These are phyloP conservation scores for Ganoderma leucocontextum DNA, from an alignment of 1,284 basidiomycete species.

Conservation along the genomic window DNA sequence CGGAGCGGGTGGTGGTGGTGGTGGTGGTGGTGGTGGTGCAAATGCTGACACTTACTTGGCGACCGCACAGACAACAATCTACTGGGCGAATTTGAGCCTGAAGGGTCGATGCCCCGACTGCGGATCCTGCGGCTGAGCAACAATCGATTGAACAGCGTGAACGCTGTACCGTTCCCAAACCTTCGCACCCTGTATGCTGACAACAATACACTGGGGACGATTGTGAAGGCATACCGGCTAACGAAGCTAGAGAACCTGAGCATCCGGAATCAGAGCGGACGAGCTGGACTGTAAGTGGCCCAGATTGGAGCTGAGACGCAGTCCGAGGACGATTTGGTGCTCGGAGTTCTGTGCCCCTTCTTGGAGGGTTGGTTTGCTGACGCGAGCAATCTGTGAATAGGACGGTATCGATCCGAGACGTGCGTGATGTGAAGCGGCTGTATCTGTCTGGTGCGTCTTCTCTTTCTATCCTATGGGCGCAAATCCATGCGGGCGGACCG, in stretches of 20 bases:
- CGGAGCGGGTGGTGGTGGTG: neutral
- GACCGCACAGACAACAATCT: conserved; percentile 75
- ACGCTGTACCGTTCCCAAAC: conserved; percentile 74
- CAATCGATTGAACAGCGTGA: conserved; percentile 78
- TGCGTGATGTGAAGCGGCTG: conserved; percentile 90
- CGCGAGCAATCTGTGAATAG: conserved; percentile 21
- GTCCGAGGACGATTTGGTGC: neutral
- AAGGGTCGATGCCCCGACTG: conserved; percentile 67
- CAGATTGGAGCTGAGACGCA: neutral
- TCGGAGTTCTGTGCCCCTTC: neutral
- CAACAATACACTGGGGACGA: conserved; percentile 76
- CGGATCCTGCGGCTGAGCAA: conserved; percentile 89
- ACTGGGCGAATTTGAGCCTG: conserved; percentile 60
- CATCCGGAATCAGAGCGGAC: conserved; percentile 85
- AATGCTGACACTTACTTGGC: conserved; percentile 20
- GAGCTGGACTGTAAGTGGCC: conserved; percentile 71
- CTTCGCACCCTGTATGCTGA: conserved; percentile 94
- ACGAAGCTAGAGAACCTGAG: conserved; percentile 89
- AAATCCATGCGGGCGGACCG: conserved; percentile 18
- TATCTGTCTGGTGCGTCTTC: conserved; percentile 87
- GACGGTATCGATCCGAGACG: conserved; percentile 68
- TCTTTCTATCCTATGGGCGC: neutral
- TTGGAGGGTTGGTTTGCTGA: conserved; percentile 14
- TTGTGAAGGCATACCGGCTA: conserved; percentile 63
- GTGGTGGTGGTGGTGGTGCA: neutral